These are phyloP conservation scores for Sapria himalayana DNA, from an alignment of 345 rosid genomes.

Conservation along the genomic window DNA sequence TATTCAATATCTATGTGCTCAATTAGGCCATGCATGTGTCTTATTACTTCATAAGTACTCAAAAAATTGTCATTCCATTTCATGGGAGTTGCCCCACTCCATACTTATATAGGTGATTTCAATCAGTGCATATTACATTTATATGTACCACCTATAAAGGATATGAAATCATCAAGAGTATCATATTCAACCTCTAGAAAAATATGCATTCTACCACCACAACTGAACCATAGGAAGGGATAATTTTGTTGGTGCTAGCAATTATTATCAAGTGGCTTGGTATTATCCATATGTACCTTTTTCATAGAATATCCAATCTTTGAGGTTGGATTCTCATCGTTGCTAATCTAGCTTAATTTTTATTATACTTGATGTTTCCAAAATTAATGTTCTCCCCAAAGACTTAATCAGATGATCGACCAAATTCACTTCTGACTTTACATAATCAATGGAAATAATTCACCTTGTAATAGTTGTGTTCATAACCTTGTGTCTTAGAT, in stretches of 20 bases:
- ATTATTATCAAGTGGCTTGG: neutral
- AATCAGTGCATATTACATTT: neutral
- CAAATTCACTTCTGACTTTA: no score
- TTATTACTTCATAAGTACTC: neutral
- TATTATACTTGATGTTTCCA: no score
- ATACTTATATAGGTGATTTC: slow-evolving; percentile 5
- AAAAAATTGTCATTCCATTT: slow-evolving; percentile 1
- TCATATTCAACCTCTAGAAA: neutral
- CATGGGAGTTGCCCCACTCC: slow-evolving; percentile 1
- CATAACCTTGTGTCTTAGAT: neutral
- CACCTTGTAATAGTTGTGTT: neutral
- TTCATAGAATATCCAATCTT: neutral
- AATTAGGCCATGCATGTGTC: neutral
- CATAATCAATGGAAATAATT: neutral
- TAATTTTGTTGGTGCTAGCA: neutral
- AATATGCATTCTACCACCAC: neutral
- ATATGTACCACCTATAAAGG: neutral
- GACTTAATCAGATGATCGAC: no score
- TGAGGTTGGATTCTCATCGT: no score
- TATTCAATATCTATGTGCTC: no score
- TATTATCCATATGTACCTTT: neutral
- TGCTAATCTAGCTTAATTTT: no score
- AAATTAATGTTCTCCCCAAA: no score
- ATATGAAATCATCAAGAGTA: no score
- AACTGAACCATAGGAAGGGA: neutral